Evolutionary conservation across 2,329 filamentous ascomycete genomes (phyloP), one percentile per base, ranked within the genome.

Genomic region (Talaromyces pinophilus): DNA sequence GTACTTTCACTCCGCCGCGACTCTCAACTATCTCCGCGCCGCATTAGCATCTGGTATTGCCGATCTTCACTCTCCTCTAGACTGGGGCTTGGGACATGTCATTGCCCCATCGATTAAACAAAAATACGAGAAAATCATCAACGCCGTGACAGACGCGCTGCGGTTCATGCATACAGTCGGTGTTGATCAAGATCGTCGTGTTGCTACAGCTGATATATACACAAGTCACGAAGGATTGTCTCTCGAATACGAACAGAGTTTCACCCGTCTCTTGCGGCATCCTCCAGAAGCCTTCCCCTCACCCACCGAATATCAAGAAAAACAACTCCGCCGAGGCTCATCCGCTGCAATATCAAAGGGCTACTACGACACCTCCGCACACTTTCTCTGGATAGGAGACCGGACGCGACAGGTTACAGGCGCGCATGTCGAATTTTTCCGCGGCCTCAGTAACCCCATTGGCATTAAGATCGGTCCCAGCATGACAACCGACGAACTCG

Each of bases 321-420:
- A 67, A 66, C 15, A 67, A 73, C 5, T 69, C 72, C 59, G 75
- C 74, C 38, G 69, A 72, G 50, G 72, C 73, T 65, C 70, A 63
- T 61, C 69, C 59, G 44, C 52, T 62, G 70, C 75, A 50, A 71
- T 80, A 61, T 76, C 79, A 17, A 87, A 86, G 73, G 88, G 89
- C 73, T 96, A 92, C 85, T 98, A 96, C 82, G 91, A 97, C 80
- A 98, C 94, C 0, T 96, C 92, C 4, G 92, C 92, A 0, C 95
- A 99, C 77, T 98, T 99, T 82, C 86, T 99, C 77, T 99, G 95
- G 95, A 96, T 99, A 72, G 95, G 95, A 64, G 95, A 99, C 79
- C 91, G 95, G 70, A 99, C 95, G 1, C 88, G 95, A 57, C 94
- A 98, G 80, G 87, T 97, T 55, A 91, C 95, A 75, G 92, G 94